A percentile compares a stretch with the other conserved stretches of the same genome.
Evolutionary conservation across 2,329 filamentous ascomycete species (phyloP).

Genomic region (Parafenestella ontariensis): DNA sequence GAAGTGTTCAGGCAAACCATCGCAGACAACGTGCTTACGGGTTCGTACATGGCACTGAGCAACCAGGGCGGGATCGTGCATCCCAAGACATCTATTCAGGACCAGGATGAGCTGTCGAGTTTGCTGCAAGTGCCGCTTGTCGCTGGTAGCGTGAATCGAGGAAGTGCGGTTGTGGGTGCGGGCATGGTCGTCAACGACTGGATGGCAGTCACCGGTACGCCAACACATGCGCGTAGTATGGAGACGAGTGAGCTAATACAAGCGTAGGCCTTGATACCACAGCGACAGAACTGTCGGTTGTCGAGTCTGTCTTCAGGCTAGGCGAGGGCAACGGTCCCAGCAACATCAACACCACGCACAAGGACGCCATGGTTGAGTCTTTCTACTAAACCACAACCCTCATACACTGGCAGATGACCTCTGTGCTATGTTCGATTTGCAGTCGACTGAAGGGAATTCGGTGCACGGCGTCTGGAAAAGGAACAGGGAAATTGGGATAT

Average conservation of each 20-base stretch:
- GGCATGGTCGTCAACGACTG: slow-evolving; percentile 98
- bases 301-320: slow-evolving; percentile 94
- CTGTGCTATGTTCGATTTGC: background rate
- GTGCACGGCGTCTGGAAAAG: slow-evolving; percentile 1
- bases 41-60: slow-evolving; percentile 93
- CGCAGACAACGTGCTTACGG: slow-evolving; percentile 94
- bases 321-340: slow-evolving; percentile 82
- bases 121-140: slow-evolving; percentile 95
- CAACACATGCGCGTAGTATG: background rate
- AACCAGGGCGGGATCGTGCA: slow-evolving; percentile 98
- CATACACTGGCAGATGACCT: slow-evolving; percentile 3
- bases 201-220: slow-evolving; percentile 78
- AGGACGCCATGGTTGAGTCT: slow-evolving; percentile 98
- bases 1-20: slow-evolving; percentile 95
- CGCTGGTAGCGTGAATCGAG: slow-evolving; percentile 91
- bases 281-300: slow-evolving; percentile 94
- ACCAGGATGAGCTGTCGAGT: slow-evolving; percentile 95
- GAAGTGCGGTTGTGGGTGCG: slow-evolving; percentile 92
- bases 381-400: slow-evolving; percentile 75
- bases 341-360: slow-evolving; percentile 82
- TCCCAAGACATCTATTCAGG: slow-evolving; percentile 94
- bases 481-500: background rate
- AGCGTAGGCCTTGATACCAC: slow-evolving; percentile 81
- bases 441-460: background rate
- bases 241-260: background rate